Base-by-base conservation (phyloP, 164 flowering plant species). In the Dillenia turbinata region DNA sequence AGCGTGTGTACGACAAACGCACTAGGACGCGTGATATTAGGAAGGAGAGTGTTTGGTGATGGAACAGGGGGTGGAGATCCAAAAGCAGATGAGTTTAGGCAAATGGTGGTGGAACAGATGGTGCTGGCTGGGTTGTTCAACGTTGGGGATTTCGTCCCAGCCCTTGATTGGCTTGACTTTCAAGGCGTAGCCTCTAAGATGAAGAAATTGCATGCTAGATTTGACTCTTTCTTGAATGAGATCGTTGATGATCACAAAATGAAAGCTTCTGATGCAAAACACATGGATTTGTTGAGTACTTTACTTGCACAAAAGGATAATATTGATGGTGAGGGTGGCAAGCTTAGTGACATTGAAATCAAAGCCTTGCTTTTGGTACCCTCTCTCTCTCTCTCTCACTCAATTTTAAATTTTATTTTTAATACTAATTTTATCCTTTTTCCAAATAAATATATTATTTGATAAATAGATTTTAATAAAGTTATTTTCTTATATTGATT, bases 21-120 rank as follows among this genome's bases (percentile, higher is more conserved):
- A 0, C 65, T 93, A 10, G 86, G 73, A 14, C 72, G 92, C 63
- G 90, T 77, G 66, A 74, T 90, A 83, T 44, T 92, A 0, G 98
- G 98, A n/a, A 50, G 69, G 52, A 65, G 87, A 55, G 85, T 90
- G 67, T 85, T 90, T 71, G 85, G 79, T 2, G 80, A 77, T 59
- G 81, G 76, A 0, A 63, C 57, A 44, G 77, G 79, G 0, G 63
- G 75, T 4, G 76, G 47, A 1, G 89, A 81, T 40, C 59, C 71
- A 5, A 68, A 76, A 62, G 81, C 93, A 0, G 86, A 81, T 3
- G 90, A 85, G 72, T 92, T 92, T 70, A 87, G 84, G 64, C 74
- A 79, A 10, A 92, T 89, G 97, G 97, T 92, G 54, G 85, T 85
- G 75, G 92, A 92, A 76, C 22, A 84, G 71, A 91, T 91, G 97